These are phyloP conservation scores for Viola odorata DNA, from an alignment of 345 rosid genomes.

Conservation along the genomic window DNA sequence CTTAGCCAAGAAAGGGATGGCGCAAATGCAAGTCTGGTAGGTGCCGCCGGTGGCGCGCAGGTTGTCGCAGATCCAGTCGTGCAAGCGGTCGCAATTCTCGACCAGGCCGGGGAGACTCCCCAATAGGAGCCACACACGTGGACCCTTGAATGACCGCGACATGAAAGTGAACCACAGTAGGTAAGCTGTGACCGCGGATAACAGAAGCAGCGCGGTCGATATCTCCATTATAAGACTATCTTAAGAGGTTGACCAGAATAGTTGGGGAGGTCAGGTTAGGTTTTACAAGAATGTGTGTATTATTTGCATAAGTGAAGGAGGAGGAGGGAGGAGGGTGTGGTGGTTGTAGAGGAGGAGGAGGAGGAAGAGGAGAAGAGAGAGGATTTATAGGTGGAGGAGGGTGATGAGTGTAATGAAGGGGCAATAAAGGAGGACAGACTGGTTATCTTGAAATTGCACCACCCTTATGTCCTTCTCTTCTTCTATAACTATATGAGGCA, in stretches of 20 bases:
- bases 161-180: conserved; percentile 83
- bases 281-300: not conserved
- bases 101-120: conserved; percentile 94
- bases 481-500: conserved; percentile 32
- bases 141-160: conserved; percentile 75
- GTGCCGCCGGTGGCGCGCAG: conserved; percentile 93
- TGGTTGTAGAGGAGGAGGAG: not conserved
- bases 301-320: not conserved
- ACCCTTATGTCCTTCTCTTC: conserved; percentile 6
- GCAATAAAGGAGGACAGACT: conserved; percentile 62
- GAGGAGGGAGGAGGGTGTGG: conserved; percentile 1
- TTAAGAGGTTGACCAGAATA: too few relatives aligned
- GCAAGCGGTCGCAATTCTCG: conserved; percentile 83
- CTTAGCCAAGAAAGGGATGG: conserved; percentile 67
- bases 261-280: too few relatives aligned
- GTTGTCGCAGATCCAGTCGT: conserved; percentile 95
- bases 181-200: conserved; percentile 67
- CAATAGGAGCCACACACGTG: conserved; percentile 82
- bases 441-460: conserved; percentile 37
- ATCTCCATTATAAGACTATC: conserved; percentile 51
- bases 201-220: conserved; percentile 51
- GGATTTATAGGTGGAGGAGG: conserved; percentile 37
- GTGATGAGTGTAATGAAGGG: conserved; percentile 13
- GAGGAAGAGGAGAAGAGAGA: conserved; percentile 19
- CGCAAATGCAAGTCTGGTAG: conserved; percentile 94